A percentile compares a stretch with the other conserved stretches of the same genome.
These are phyloP conservation scores for Cyclotella kingstonii DNA, from an alignment of 108 stramenopile species.

Conservation along the genomic window DNA sequence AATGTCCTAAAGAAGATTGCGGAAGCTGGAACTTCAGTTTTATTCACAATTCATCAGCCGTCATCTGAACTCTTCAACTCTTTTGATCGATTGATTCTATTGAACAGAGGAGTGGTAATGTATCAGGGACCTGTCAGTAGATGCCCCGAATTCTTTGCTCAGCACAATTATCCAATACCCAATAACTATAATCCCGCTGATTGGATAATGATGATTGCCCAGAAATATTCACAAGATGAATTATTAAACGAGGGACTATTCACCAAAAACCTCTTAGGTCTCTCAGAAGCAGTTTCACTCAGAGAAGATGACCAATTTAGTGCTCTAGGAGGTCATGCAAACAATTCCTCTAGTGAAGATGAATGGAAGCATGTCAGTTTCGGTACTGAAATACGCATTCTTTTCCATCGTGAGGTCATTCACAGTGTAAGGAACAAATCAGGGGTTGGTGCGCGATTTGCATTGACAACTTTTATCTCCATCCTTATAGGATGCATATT, in stretches of 20 bases:
- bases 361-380: constrained; percentile 44
- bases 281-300: constrained; percentile 25
- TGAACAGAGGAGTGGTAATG: constrained; percentile 77
- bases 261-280: constrained; percentile 38
- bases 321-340: constrained; percentile 25
- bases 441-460: constrained; percentile 58
- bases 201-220: constrained; percentile 76
- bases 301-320: constrained; percentile 2
- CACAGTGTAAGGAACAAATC: constrained; percentile 53
- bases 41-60: constrained; percentile 93
- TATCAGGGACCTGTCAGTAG: constrained; percentile 57
- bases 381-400: constrained; percentile 43
- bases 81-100: constrained; percentile 67
- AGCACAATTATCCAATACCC: constrained; percentile 60
- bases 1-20: constrained; percentile 84
- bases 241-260: constrained; percentile 56
- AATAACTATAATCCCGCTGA: constrained; percentile 78
- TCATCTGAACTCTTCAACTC: constrained; percentile 78
- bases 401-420: constrained; percentile 59
- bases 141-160: constrained; percentile 51
- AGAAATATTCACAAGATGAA: constrained; percentile 45
- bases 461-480: constrained; percentile 56
- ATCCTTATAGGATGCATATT: constrained; percentile 74
- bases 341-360: constrained; percentile 22
- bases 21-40: constrained; percentile 67